Evolutionary conservation across 148 eudicot genomes (phyloP), one percentile per base, ranked within the genome.

Genomic region (Drosera capensis): DNA sequence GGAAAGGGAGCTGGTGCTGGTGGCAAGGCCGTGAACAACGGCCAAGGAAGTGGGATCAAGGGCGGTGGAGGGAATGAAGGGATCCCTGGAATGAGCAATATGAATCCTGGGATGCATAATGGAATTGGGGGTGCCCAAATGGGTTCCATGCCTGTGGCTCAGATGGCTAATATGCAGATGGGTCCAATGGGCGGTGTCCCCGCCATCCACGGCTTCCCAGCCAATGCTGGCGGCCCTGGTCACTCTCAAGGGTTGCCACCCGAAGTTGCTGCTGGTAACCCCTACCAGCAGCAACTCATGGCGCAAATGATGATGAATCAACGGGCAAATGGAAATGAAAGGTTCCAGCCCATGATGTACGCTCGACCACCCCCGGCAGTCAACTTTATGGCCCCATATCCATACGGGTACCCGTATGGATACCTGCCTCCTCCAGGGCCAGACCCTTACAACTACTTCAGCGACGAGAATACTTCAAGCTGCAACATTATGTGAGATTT

Each of bases 311-410:
- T 88, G 94, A 77, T 72, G 68, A 94, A 88, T 46, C 96, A 82
- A 51, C 63, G 80, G 0, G 81, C 81, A 0, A 59, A 64, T 14
- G 94, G 94, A 15, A 74, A 71, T 45, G 95, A 79, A 55, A 62
- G 79, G 78, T 84, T 84, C 51, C 95, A 84, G 21, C 94, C 88
- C 14, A 82, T 88, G 96, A 88, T 87, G 86, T 87, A 87, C 7
- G 86, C 88, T 2, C 63, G 82, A 28, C 94, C 90, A 0, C 90
- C 86, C 2, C 79, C 90, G 0, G 79, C 74, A 0, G 74, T 79
- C 59, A 79, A 73, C 44, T 87, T 77, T 64, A 73, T 77, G 85
- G 77, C 72, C 0, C 68, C 82, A 0, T 59, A 59, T 29, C 79
- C 68, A 0, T 63, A 72, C 31, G 68, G 66, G 1, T 59, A 54